Base-by-base conservation (phyloP, 2,329 filamentous ascomycete species). In the Epicoccum nigrum region DNA sequence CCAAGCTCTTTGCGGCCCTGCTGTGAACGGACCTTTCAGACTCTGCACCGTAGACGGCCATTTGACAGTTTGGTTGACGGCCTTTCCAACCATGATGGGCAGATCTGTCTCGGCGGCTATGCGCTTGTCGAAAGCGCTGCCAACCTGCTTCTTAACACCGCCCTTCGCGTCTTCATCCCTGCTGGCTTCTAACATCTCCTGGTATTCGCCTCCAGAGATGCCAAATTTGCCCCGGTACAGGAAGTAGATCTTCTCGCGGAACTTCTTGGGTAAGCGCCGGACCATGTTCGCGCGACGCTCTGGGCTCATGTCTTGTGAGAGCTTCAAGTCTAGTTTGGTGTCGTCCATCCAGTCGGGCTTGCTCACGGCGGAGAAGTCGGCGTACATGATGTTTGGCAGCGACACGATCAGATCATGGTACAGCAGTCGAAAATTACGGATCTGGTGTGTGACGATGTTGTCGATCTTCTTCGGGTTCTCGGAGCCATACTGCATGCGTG, bases 251-350 rank as follows among this genome's bases (percentile, higher is more conserved):
- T 91, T 92, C 45, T 89, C 85, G 30, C 94, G 85, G 81, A 99
- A 97, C 5, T 86, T 82, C 64, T 88, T 88, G 4, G 94, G 94
- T 9, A 99, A 79, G 11, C 94, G 87, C 4, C 94, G 86, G 8
- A 99, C 93, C 90, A 99, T 99, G 74, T 99, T 99, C 15, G 90
- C 91, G 50, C 94, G 86, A 67, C 89, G 92, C 51, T 90, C 77
- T 0, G 92, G 90, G 64, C 96, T 90, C 92, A 97, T 95, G 66
- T 97, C 92, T 74, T 99, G 94, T 33, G 82, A 80, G 16, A 99
- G 79, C 13, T 77, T 81, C 60, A 90, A 81, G 59, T 94, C 86
- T 44, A 67, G 73, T 48, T 60, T 63, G 16, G 58, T 55, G 49
- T 88, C 84, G 43, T 83, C 81, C 45, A 85, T 79, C 86, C 88